A percentile compares a stretch with the other conserved stretches of the same genome.
phyloP scores from a whole-genome alignment of 2,329 filamentous ascomycete species.

The Hypoxylon sp. region DNA sequence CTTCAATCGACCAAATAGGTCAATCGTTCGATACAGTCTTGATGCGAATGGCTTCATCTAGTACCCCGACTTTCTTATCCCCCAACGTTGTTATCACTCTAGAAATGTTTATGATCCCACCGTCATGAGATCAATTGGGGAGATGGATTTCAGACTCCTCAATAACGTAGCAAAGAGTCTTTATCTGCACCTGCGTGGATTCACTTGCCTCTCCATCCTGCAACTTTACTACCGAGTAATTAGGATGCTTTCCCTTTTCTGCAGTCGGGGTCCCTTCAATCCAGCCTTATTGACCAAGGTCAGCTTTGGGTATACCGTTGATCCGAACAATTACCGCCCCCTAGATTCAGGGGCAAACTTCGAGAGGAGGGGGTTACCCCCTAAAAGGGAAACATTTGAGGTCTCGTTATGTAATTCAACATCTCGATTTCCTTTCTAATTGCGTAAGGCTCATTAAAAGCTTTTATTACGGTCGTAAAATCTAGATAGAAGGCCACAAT shows the following conservation, averaged over 20 bases:
- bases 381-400: constrained; percentile 26
- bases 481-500: constrained; percentile 22
- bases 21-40: constrained; percentile 38
- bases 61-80: constrained; percentile 22
- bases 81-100: constrained; percentile 6
- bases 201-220: constrained; percentile 25
- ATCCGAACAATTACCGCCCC: constrained; percentile 27
- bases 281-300: constrained; percentile 33
- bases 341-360: constrained; percentile 37
- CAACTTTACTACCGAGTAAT: constrained; percentile 9
- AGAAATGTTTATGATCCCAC: constrained; percentile 33
- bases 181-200: constrained; percentile 23
- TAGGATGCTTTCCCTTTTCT: constrained; percentile 29
- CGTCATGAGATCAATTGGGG: constrained; percentile 33
- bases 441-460: constrained; percentile 18
- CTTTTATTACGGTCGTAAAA: constrained; percentile 7
- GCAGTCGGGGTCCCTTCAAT: constrained; percentile 31
- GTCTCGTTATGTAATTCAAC: constrained; percentile 21
- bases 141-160: constrained; percentile 19
- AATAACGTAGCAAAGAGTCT: constrained; percentile 13
- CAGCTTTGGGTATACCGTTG: constrained; percentile 20
- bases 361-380: constrained; percentile 27
- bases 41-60: constrained; percentile 40
- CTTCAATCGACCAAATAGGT: constrained; percentile 33
- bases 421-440: constrained; percentile 15